A percentile compares a stretch with the other conserved stretches of the same genome.
Conservation (phyloP, 192 early-diverging fungal species). For the Tieghemiomyces parasiticus region DNA sequence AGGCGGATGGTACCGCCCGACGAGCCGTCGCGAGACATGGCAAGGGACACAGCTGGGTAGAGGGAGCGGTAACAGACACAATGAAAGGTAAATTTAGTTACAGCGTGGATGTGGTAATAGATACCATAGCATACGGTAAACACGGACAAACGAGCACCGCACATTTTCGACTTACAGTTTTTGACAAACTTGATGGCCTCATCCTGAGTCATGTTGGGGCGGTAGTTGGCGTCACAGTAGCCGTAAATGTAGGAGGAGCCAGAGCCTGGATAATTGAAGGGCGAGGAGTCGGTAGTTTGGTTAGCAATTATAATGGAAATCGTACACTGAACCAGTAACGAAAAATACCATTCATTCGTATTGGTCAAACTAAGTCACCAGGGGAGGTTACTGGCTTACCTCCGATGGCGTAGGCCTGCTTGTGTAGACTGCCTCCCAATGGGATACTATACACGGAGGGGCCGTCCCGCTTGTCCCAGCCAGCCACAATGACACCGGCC, state of each 20-base stretch:
- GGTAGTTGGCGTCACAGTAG: slow-evolving; percentile 83
- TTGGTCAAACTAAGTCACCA: no score
- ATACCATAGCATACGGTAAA: no score
- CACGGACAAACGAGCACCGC: no score
- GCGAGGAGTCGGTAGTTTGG: no score
- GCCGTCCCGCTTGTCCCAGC: slow-evolving; percentile 88
- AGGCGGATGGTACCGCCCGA: slow-evolving; percentile 92
- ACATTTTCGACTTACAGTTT: slow-evolving; percentile 71
- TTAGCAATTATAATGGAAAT: no score
- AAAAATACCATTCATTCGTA: no score
- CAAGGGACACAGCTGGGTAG: slow-evolving; percentile 81
- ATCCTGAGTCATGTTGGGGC: slow-evolving; percentile 67
- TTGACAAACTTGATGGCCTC: slow-evolving; percentile 88
- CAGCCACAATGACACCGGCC: slow-evolving; percentile 94
- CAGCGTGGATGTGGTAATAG: no score
- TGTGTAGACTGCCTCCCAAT: slow-evolving; percentile 84
- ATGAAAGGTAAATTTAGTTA: no score
- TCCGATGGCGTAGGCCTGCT: slow-evolving; percentile 83
- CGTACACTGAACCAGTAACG: no score
- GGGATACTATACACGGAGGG: slow-evolving; percentile 81
- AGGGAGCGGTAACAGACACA: no score
- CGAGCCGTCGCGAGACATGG: slow-evolving; percentile 92
- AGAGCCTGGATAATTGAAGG: slow-evolving; percentile 50
- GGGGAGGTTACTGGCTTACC: slow-evolving; percentile 24
- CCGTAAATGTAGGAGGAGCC: slow-evolving; percentile 97